Base-by-base conservation (phyloP, 1,284 basidiomycete species). In the Rhodotorula sp. region DNA sequence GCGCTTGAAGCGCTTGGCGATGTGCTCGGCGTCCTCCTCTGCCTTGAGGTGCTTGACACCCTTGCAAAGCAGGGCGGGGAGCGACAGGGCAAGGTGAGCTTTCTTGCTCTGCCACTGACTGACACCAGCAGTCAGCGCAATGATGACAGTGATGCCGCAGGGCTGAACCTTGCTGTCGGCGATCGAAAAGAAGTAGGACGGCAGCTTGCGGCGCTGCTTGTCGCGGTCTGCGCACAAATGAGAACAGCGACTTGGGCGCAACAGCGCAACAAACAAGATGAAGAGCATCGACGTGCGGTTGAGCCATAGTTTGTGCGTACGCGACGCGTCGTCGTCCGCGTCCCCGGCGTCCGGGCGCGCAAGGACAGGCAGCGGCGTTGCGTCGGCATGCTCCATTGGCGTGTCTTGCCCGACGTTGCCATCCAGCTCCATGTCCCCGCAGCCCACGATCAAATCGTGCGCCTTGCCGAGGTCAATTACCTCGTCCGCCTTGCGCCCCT, bases 11-110 rank as follows among this genome's bases (percentile, higher is more conserved):
- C 44, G 44, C 25, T 63, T 54, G 3, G 70, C 67, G 56, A 74
- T 27, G 52, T 60, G 27, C 9, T 44, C 4, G 9, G 69, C 42
- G n/a, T 63, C 65, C 58, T 55, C 45, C 3, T 19, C 45, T 2
- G 60, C 60, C 17, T 66, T 61, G 48, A 77, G 25, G 2, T 41
- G 25, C 23, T 69, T 69, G 56, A 73, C 60, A 44, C 64, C 68
- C 66, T 73, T 69, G 66, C 78, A 79, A 9, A 77, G 75, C 12
- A 77, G 74, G 34, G 78, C 77, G 23, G 74, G 69, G 5, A 78
- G 60, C 2, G 42, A n/a, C 1, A 77, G 77, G 16, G 77, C 77
- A 61, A 78, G 78, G 49, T 73, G 63, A 25, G 60, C 61, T 10
- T 79, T 68, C 69, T 79, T 78, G 17, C 61, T 49, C 45, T 54